Evolutionary conservation across 2,329 filamentous ascomycete species (phyloP).

Genomic region (Parastagonospora nodorum): DNA sequence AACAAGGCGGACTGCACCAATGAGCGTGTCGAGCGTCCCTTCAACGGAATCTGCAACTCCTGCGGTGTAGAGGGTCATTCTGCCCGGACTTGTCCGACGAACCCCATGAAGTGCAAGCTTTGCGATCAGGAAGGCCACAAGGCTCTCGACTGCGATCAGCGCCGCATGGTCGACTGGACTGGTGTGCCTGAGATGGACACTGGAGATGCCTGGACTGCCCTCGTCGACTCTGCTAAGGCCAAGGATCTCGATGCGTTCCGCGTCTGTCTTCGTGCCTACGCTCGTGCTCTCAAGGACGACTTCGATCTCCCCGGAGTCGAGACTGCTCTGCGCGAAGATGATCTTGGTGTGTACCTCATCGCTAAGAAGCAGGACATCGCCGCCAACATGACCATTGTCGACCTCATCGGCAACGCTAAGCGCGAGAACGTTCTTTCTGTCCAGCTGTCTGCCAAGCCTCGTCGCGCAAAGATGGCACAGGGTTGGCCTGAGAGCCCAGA

Average conservation of each 20-base stretch:
- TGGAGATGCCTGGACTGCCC: constrained; percentile 56
- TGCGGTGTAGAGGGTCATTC: constrained; percentile 61
- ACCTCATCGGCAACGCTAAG: constrained; percentile 61
- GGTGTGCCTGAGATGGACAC: constrained; percentile 54
- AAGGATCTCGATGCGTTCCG: constrained; percentile 59
- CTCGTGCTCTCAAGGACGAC: constrained; percentile 45
- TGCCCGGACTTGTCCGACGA: constrained; percentile 66
- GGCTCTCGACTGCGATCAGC: constrained; percentile 54
- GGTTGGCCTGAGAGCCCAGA: constrained; percentile 63
- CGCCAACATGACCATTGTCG: constrained; percentile 56
- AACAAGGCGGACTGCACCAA: constrained; percentile 67
- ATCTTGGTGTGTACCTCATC: constrained; percentile 57
- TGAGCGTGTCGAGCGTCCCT: constrained; percentile 56
- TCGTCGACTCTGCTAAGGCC: constrained; percentile 55
- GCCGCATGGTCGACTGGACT: constrained; percentile 40
- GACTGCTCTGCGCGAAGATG: constrained; percentile 55
- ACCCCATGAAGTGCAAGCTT: constrained; percentile 60
- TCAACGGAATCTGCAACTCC: constrained; percentile 64
- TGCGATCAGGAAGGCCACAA: constrained; percentile 57
- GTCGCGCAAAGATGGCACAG: constrained; percentile 56
- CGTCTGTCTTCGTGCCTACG: constrained; percentile 54
- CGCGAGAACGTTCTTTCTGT: constrained; percentile 69
- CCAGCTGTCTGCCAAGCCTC: constrained; percentile 64
- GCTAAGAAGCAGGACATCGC: constrained; percentile 53
- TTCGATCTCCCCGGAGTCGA: constrained; percentile 57